phyloP scores from a whole-genome alignment of 768 basidiomycete genomes.

The Megacollybia marginata region DNA sequence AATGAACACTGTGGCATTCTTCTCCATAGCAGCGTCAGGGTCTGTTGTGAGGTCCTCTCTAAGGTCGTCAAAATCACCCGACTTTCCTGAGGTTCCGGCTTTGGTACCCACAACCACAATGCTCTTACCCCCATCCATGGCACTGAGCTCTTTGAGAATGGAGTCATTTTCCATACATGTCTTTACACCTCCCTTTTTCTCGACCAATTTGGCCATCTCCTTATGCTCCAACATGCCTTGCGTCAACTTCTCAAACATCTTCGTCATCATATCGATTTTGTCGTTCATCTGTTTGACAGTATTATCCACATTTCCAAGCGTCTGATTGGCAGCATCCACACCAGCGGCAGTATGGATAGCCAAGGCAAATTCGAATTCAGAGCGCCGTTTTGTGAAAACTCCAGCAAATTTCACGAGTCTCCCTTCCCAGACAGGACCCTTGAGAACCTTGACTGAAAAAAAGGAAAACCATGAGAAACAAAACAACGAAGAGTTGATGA shows the following conservation, averaged over 20 bases:
- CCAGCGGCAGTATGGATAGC: conserved; percentile 19
- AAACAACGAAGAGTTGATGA: background rate
- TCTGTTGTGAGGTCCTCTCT: conserved; percentile 18
- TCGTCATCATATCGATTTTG: conserved; percentile 17
- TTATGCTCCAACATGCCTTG: conserved; percentile 14
- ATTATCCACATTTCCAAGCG: background rate
- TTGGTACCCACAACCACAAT: background rate
- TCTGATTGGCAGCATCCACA: background rate
- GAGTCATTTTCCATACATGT: conserved; percentile 18
- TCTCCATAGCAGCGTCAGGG: conserved; percentile 15
- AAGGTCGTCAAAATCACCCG: conserved; percentile 10
- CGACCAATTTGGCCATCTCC: conserved; percentile 18
- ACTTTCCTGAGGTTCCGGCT: background rate
- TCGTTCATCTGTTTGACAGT: conserved; percentile 7
- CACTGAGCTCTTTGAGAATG: conserved; percentile 14
- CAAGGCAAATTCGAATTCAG: conserved; percentile 21
- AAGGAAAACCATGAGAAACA: background rate
- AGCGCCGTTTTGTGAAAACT: conserved; percentile 16
- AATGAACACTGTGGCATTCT: conserved; percentile 23
- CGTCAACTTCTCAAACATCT: conserved; percentile 14
- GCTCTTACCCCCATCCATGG: conserved; percentile 2
- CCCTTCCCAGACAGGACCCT: conserved; percentile 20
- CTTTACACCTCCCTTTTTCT: conserved; percentile 16
- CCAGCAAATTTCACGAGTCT: conserved; percentile 14
- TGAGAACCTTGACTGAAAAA: conserved; percentile 20